Conservation (phyloP, 306 rosid genomes). For the Rosa multiflora region DNA sequence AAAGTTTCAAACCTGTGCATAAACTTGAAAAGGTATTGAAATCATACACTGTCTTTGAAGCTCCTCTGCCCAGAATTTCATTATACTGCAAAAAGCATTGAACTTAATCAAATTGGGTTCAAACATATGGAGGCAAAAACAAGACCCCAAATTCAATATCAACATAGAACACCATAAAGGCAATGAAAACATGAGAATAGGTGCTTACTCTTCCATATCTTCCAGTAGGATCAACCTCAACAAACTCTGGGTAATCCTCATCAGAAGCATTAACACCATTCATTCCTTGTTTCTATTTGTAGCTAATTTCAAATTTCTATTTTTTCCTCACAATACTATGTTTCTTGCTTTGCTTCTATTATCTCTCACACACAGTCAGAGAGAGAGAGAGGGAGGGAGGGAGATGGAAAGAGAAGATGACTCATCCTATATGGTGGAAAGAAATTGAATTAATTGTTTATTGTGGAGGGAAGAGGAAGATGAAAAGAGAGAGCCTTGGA, state of each 20-base stretch:
- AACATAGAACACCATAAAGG: conserved; percentile 19
- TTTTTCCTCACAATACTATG: conserved; percentile 16
- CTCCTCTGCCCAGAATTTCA: conserved; percentile 97
- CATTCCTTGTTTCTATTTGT: conserved; percentile 48
- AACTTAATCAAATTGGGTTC: neutral
- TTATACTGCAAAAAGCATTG: conserved; percentile 53
- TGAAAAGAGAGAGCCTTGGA: conserved; percentile 26
- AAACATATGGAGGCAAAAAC: conserved; percentile 21
- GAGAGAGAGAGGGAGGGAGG: conserved; percentile 24
- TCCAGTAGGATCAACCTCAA: conserved; percentile 96
- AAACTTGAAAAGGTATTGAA: conserved; percentile 18
- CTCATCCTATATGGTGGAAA: conserved; percentile 12
- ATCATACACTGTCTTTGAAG: conserved; percentile 89
- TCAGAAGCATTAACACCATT: conserved; percentile 49
- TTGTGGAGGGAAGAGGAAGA: conserved; percentile 28
- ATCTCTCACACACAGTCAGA: neutral
- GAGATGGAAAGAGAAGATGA: conserved; percentile 18
- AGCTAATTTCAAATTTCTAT: conserved; percentile 3
- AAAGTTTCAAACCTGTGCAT: neutral
- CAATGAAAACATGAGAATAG: neutral
- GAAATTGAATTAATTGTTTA: conserved; percentile 13
- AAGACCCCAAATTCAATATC: neutral
- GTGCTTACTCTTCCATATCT: conserved; percentile 94
- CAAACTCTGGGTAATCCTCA: conserved; percentile 57
- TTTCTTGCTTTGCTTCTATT: conserved; percentile 16